Conservation (phyloP, 192 early-diverging fungal genomes). For the Backusella australiensis region DNA sequence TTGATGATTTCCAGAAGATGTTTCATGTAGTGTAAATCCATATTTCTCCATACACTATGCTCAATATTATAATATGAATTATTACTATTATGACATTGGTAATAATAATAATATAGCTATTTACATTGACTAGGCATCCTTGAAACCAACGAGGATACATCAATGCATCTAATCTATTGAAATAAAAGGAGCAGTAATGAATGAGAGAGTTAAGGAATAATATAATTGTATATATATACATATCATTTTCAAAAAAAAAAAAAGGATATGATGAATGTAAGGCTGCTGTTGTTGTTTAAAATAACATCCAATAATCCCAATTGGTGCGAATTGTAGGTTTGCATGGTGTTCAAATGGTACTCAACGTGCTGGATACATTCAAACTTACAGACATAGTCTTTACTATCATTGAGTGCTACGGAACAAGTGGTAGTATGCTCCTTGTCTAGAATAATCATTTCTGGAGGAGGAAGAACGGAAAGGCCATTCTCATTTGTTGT, state of each 20-base stretch:
- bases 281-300: not conserved
- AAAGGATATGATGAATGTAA: not conserved
- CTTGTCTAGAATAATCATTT: not conserved
- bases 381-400: not conserved
- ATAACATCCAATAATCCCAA: not conserved
- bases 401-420: not conserved
- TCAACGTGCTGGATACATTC: not conserved
- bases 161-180: not conserved
- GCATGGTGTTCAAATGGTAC: not conserved
- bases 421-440: not conserved
- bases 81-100: not conserved
- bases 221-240: not conserved
- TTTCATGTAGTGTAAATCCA: not conserved
- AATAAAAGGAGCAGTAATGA: not conserved
- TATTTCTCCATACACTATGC: not conserved
- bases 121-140: not conserved
- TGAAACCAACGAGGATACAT: not conserved
- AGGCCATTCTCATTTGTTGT: not conserved
- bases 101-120: not conserved
- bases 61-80: not conserved
- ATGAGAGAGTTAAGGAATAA: not conserved
- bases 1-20: not conserved
- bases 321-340: not conserved
- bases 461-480: not conserved
- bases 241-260: not conserved